Evolutionary conservation across 73 alveolate species (phyloP), one percentile per base, ranked within the genome.

Genomic region (Urostyla sp.): DNA sequence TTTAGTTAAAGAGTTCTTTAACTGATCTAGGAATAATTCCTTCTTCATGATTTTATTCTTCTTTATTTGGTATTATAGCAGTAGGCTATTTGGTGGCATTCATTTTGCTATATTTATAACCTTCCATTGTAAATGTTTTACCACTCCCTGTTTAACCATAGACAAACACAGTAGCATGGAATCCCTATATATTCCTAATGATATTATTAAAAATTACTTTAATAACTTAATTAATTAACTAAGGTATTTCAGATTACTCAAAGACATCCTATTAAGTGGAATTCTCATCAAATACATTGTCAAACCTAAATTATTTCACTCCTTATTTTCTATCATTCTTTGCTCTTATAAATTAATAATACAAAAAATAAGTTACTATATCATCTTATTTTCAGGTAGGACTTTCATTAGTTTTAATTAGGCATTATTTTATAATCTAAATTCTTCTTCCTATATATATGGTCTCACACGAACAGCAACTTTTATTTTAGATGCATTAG

Each of bases 71-170:
- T 46, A 46, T 28, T 48, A 18, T 0, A 69, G 83, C 6, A 69
- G 16, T 5, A 69, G 20, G 40, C 34, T 27, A 46, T 44, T 69
- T 6, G 72, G 67, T 15, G 34, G 34, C 3, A 31, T 23, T 11
- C 57, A 57, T 30, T 69, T 69, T 46, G 87, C 0, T 80, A 31
- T 77, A 77, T 40, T 38, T 37, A 50, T 78, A 63, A 27, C 99
- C 99, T 89, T 91, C 97, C 99, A 96, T 96, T 5, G 98, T 92
- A 67, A 32, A 94, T 32, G 99, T 96, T 90, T 96, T 96, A 18
- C 99, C 99, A 77, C 95, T 82, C 16, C 99, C 99, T 23, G 99
- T 96, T 61, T 96, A 94, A 11, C 99, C 99, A 76, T 96, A 96
- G 23, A 97, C 98, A 72, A 96, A 96, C 0, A 96, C 76, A 20